These are phyloP conservation scores for Teunomyces aglyptinius DNA, from an alignment of 805 yeast species.

Conservation along the genomic window DNA sequence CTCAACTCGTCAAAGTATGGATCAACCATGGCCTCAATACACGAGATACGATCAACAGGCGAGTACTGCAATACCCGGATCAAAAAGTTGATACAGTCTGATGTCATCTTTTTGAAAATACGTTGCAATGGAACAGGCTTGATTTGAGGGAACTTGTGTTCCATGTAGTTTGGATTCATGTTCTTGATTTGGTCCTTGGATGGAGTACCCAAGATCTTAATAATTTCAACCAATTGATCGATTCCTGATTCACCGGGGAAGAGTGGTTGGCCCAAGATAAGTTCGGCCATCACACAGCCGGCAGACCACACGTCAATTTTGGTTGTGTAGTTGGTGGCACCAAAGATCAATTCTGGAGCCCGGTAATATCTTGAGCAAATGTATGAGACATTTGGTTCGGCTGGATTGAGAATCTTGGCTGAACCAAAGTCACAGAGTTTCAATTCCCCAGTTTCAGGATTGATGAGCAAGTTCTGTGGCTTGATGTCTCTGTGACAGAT, in stretches of 20 bases:
- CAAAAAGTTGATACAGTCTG: slow-evolving; percentile 56
- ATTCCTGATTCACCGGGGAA: slow-evolving; percentile 98
- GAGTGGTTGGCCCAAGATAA: slow-evolving; percentile 90
- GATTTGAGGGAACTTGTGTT: slow-evolving; percentile 89
- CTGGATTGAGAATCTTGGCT: slow-evolving; percentile 85
- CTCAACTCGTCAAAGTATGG: slow-evolving; percentile 57
- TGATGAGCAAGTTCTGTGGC: slow-evolving; percentile 84
- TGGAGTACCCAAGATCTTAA: slow-evolving; percentile 94
- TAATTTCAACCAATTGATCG: slow-evolving; percentile 94
- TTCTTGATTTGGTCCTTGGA: slow-evolving; percentile 84
- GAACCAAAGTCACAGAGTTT: slow-evolving; percentile 96
- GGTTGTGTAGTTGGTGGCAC: slow-evolving; percentile 94
- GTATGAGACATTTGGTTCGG: slow-evolving; percentile 93
- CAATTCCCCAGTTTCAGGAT: slow-evolving; percentile 79
- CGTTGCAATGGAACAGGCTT: slow-evolving; percentile 72
- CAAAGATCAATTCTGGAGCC: slow-evolving; percentile 97
- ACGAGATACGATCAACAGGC: slow-evolving; percentile 62
- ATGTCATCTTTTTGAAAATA: slow-evolving; percentile 58
- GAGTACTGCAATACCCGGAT: slow-evolving; percentile 62
- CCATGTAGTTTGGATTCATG: slow-evolving; percentile 97
- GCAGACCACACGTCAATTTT: slow-evolving; percentile 97
- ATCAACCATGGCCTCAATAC: slow-evolving; percentile 51
- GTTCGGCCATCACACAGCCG: slow-evolving; percentile 97
- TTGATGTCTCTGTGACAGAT: slow-evolving; percentile 93
- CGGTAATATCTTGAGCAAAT: slow-evolving; percentile 95